Percentiles rank a stretch among this genome's conserved stretches.
Evolutionary conservation across 352 stramenopile species (phyloP).

Genomic region (Plasmopara muralis): DNA sequence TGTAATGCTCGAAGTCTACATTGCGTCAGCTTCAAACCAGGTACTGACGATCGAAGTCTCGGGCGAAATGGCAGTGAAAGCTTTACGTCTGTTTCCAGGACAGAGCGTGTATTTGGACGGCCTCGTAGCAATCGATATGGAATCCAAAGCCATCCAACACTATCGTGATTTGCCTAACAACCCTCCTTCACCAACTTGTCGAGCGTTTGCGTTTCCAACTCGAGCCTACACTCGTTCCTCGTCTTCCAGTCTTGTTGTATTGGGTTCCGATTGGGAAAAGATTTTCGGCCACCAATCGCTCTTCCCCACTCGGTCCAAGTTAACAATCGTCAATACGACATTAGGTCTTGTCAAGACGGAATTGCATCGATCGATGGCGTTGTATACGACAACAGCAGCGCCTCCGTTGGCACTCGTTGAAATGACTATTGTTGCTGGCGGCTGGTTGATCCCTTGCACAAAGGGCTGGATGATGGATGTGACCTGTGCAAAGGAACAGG

Average conservation of each 20-base stretch:
- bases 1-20: slow-evolving; percentile 53
- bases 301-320: slow-evolving; percentile 31
- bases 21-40: slow-evolving; percentile 25
- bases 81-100: slow-evolving; percentile 35
- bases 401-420: slow-evolving; percentile 19
- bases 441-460: slow-evolving; percentile 43
- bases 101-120: slow-evolving; percentile 51
- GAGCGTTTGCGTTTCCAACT: slow-evolving; percentile 36
- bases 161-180: slow-evolving; percentile 18
- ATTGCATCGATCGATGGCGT: slow-evolving; percentile 7
- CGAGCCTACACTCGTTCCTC: slow-evolving; percentile 8
- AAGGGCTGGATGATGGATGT: slow-evolving; percentile 26
- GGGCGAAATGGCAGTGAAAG: slow-evolving; percentile 34
- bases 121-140: slow-evolving; percentile 43
- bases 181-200: slow-evolving; percentile 1
- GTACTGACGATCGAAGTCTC: slow-evolving; percentile 47
- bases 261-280: slow-evolving; percentile 60
- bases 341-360: slow-evolving; percentile 34
- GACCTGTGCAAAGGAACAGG: slow-evolving; percentile 39
- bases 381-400: neutral
- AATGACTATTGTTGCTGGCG: slow-evolving; percentile 29
- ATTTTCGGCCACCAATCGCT: slow-evolving; percentile 60
- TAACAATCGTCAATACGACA: slow-evolving; percentile 44
- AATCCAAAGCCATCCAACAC: slow-evolving; percentile 17
- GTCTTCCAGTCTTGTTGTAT: slow-evolving; percentile 27